Percentiles rank a stretch among this genome's conserved stretches.
phyloP scores from a whole-genome alignment of 139 green algal genomes.

The Tetraselmis chui region DNA sequence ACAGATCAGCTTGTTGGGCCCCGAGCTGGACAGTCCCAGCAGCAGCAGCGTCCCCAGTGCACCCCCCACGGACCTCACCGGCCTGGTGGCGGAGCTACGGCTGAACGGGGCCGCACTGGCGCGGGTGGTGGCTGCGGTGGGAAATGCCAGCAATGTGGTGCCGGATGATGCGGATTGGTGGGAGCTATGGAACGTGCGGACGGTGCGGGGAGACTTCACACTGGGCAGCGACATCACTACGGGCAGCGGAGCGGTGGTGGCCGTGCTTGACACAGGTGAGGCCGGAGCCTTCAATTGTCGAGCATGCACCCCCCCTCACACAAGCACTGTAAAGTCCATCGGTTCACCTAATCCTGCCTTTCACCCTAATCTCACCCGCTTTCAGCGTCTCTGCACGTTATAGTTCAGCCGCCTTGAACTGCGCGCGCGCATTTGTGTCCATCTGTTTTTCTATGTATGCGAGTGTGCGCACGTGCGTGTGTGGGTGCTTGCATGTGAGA shows the following conservation, averaged over 20 bases:
- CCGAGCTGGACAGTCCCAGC: not conserved
- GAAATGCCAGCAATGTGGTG: not conserved
- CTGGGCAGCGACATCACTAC: not conserved
- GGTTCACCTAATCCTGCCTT: too few species aligned
- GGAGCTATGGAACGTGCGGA: not conserved
- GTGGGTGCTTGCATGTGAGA: too few species aligned
- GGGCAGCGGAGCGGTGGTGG: not conserved
- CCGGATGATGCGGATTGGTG: not conserved
- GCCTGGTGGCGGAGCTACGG: not conserved
- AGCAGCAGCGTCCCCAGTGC: not conserved
- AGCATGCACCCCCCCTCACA: too few species aligned
- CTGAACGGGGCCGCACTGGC: not conserved
- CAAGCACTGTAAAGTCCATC: too few species aligned
- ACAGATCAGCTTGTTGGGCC: not conserved
- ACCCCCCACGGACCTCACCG: not conserved
- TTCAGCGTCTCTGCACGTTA: too few species aligned
- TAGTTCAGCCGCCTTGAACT: too few species aligned
- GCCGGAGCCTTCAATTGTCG: too few species aligned
- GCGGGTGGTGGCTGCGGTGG: not conserved
- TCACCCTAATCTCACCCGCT: too few species aligned
- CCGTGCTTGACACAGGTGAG: not conserved
- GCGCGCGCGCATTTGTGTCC: too few species aligned
- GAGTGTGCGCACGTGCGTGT: too few species aligned
- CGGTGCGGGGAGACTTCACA: not conserved
- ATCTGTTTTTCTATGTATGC: too few species aligned